Evolutionary conservation across 805 yeast species (phyloP).

Genomic region (Ogataea trehaloabstinens): DNA sequence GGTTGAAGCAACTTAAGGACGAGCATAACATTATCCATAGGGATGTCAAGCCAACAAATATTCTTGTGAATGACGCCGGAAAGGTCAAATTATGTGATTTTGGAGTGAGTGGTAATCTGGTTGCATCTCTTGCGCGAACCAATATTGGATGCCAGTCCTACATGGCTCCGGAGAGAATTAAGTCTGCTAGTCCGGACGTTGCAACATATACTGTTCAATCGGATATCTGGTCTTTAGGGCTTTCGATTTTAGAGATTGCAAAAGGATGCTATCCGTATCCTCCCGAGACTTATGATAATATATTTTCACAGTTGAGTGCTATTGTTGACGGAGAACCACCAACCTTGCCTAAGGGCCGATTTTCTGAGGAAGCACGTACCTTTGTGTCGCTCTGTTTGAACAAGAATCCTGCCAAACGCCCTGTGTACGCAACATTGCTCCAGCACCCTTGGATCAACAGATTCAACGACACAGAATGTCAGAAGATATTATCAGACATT

Average conservation of each 20-base stretch:
- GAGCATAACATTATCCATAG: conserved; percentile 90
- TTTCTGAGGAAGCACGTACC: conserved; percentile 72
- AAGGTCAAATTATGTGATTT: conserved; percentile 90
- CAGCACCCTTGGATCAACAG: conserved; percentile 80
- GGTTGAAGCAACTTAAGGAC: conserved; percentile 82
- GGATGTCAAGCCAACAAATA: conserved; percentile 96
- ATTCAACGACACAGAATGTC: conserved; percentile 38
- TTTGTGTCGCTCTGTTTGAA: conserved; percentile 77
- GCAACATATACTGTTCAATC: conserved; percentile 87
- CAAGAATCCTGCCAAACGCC: conserved; percentile 79
- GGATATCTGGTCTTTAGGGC: conserved; percentile 93
- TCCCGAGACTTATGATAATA: conserved; percentile 85
- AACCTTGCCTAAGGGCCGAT: conserved; percentile 58
- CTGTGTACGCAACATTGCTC: conserved; percentile 71
- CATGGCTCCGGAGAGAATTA: conserved; percentile 98
- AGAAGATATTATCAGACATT: conserved; percentile 27
- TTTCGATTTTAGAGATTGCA: conserved; percentile 83
- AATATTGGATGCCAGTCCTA: conserved; percentile 97
- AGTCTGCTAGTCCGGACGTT: conserved; percentile 69
- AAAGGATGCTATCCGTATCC: conserved; percentile 95
- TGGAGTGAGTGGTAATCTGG: conserved; percentile 93
- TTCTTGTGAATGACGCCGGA: conserved; percentile 74
- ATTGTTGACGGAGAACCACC: conserved; percentile 97
- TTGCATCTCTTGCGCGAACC: conserved; percentile 91
- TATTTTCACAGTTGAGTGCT: conserved; percentile 90